Conservation (phyloP, 108 stramenopile species). For the Skeletonema costatum region DNA sequence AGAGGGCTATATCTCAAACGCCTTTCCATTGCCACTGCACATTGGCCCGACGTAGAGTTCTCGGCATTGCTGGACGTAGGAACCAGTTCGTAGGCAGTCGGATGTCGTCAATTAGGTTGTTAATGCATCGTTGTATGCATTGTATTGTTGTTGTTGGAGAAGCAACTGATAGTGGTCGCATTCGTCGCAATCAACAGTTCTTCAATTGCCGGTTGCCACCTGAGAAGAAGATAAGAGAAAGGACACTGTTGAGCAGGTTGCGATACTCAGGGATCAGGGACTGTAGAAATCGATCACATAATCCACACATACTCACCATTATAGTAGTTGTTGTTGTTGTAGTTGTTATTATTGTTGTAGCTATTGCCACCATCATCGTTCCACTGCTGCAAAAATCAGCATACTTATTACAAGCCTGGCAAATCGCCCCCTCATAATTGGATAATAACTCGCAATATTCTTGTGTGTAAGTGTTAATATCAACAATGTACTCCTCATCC, state of each 20-base stretch:
- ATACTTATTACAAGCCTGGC: conserved; percentile 56
- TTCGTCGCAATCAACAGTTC: conserved; percentile 60
- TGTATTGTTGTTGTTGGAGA: conserved; percentile 13
- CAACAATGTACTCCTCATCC: conserved; percentile 58
- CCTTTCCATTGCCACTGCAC: conserved; percentile 71
- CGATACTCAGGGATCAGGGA: not conserved
- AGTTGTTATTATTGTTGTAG: conserved; percentile 10
- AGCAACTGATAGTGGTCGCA: conserved; percentile 63
- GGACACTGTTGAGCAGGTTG: not conserved
- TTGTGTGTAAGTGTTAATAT: conserved; percentile 55
- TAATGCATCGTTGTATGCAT: conserved; percentile 32
- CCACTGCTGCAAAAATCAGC: conserved; percentile 45
- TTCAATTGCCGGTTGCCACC: conserved; percentile 30
- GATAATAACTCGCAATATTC: conserved; percentile 51
- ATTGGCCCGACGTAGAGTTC: conserved; percentile 59
- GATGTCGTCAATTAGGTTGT: conserved; percentile 46
- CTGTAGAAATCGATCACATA: not conserved
- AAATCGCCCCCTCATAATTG: conserved; percentile 50
- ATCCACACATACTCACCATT: conserved; percentile 17
- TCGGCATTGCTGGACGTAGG: conserved; percentile 41
- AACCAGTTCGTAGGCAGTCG: conserved; percentile 43
- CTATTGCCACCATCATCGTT: conserved; percentile 2
- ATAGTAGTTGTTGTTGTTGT: conserved; percentile 28
- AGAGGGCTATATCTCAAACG: conserved; percentile 73
- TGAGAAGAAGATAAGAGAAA: not conserved